These are phyloP conservation scores for Alternaria sp. DNA, from an alignment of 2,329 filamentous ascomycete species.

Conservation along the genomic window DNA sequence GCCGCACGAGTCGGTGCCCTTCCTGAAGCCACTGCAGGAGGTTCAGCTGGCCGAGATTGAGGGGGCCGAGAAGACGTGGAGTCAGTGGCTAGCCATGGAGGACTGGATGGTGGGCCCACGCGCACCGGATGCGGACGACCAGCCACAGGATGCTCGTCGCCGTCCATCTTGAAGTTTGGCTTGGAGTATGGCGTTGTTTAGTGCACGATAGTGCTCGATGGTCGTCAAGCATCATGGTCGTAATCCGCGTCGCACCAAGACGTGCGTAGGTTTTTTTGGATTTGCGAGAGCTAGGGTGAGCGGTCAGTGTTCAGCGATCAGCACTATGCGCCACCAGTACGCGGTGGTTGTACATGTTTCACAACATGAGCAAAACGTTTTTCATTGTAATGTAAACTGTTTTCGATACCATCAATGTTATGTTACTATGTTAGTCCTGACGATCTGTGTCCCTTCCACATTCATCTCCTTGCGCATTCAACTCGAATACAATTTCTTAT, in stretches of 20 bases:
- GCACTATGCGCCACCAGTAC: slow-evolving; percentile 14
- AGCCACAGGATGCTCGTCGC: slow-evolving; percentile 30
- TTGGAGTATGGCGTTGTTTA: slow-evolving; percentile 35
- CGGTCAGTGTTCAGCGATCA: slow-evolving; percentile 21
- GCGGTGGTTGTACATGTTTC: slow-evolving; percentile 8
- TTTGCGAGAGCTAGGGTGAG: slow-evolving; percentile 24
- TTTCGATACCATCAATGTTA: not conserved
- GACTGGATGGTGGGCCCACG: slow-evolving; percentile 97
- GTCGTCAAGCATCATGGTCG: slow-evolving; percentile 13
- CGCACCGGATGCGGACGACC: slow-evolving; percentile 61
- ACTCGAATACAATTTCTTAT: not conserved
- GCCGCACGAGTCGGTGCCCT: slow-evolving; percentile 83
- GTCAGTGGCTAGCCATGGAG: slow-evolving; percentile 94
- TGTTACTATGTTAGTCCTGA: not conserved
- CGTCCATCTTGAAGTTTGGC: slow-evolving; percentile 28
- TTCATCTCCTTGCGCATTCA: not conserved
- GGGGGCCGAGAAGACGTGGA: slow-evolving; percentile 85
- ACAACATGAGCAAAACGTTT: slow-evolving; percentile 1
- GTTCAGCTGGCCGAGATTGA: slow-evolving; percentile 82
- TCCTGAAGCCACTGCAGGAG: slow-evolving; percentile 81
- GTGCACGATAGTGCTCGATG: slow-evolving; percentile 25
- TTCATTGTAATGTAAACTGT: not conserved
- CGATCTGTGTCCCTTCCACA: not conserved
- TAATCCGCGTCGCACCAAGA: slow-evolving; percentile 14
- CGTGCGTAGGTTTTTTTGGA: slow-evolving; percentile 15